Evolutionary conservation across 768 basidiomycete species (phyloP).

Genomic region (Psilocybe cyanescens): DNA sequence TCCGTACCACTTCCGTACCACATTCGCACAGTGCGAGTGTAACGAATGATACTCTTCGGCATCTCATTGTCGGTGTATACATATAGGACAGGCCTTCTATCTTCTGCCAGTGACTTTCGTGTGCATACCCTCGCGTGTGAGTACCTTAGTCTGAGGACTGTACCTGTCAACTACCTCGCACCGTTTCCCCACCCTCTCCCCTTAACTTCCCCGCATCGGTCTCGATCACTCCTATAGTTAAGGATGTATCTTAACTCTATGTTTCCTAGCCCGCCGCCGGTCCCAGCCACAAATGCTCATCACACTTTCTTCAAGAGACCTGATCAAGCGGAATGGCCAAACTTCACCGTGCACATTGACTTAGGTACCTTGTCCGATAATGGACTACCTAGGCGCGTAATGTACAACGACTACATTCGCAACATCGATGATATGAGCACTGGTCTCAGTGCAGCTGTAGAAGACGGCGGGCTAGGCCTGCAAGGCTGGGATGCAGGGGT

Average conservation of each 20-base stretch:
- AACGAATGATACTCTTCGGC: no score
- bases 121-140: no score
- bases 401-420: constrained; percentile 51
- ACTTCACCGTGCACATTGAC: constrained; percentile 62
- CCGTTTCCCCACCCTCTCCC: not conserved
- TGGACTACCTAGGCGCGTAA: constrained; percentile 28
- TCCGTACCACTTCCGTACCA: no score
- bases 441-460: constrained; percentile 48
- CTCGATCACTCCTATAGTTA: not conserved
- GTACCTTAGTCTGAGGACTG: no score
- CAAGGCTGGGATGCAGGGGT: constrained; percentile 49
- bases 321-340: constrained; percentile 56
- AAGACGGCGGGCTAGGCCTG: constrained; percentile 63
- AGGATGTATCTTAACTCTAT: constrained; percentile 53
- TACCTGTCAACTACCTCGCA: no score
- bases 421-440: constrained; percentile 59
- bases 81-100: no score
- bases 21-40: no score
- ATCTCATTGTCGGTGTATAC: no score
- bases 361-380: constrained; percentile 24
- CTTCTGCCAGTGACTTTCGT: no score
- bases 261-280: constrained; percentile 52
- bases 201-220: not conserved
- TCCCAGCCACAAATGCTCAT: constrained; percentile 57
- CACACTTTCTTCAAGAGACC: constrained; percentile 56